phyloP scores from a whole-genome alignment of 208 protist genomes.

The Leishmania turanica region DNA sequence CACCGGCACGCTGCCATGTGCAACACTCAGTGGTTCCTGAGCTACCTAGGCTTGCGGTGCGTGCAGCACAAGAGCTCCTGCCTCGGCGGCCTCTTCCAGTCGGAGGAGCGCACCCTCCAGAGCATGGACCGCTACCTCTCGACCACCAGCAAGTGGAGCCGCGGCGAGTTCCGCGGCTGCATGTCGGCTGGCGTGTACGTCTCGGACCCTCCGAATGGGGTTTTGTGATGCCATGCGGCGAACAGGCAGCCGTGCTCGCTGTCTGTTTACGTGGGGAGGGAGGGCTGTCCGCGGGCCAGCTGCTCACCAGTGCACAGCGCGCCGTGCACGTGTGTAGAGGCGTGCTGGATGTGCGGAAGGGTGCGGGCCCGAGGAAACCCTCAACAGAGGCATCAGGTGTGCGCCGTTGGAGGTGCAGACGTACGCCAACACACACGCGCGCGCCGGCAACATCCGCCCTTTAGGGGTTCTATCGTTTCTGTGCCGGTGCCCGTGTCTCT shows the following conservation, averaged over 20 bases:
- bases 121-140: constrained; percentile 29
- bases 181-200: constrained; percentile 25
- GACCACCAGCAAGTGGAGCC: constrained; percentile 27
- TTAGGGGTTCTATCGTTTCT: background rate
- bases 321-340: background rate
- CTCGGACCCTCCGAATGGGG: background rate
- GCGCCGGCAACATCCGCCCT: background rate
- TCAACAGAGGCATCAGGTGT: background rate
- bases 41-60: constrained; percentile 27
- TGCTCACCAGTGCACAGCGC: background rate
- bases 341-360: background rate
- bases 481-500: background rate
- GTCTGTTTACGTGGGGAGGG: background rate
- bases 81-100: constrained; percentile 9
- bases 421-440: background rate
- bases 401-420: background rate
- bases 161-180: constrained; percentile 35
- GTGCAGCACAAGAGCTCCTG: constrained; percentile 18
- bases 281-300: background rate
- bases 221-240: background rate
- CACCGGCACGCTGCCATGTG: constrained; percentile 28
- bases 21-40: constrained; percentile 37
- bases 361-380: background rate
- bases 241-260: background rate
- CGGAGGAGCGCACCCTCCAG: constrained; percentile 17